Base-by-base conservation (phyloP, 495 filamentous ascomycete genomes). In the Penicillium canescens region DNA sequence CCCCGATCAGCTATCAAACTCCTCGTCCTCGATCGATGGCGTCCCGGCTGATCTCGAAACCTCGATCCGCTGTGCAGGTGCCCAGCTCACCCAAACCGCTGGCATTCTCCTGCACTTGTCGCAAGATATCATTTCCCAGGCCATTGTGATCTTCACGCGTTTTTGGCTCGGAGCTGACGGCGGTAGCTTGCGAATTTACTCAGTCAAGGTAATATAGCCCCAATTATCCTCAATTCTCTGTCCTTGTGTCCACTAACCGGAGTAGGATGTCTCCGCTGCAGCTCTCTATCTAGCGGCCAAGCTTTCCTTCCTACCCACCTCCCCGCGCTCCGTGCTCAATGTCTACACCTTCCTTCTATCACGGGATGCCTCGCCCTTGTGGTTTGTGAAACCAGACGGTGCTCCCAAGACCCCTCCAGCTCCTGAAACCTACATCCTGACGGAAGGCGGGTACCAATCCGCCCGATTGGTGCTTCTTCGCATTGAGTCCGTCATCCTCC, bases 101-200 rank as follows among this genome's bases (percentile, higher is more conserved):
- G 95, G 94, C 6, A 76, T 96, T 6, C 80, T 98, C 7, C 79
- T 98, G 3, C 82, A 89, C 38, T 73, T 98, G 43, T 89, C 93
- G 1, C 95, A 98, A 62, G 90, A 93, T 50, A 82, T 91, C 42
- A 91, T 96, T 24, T 88, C 92, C 12, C 90, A 92, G 61, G 90
- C 94, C 3, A 87, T 92, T 60, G 83, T 98, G n/a, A 73, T 94
- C 0, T 83, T 96, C 26, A 88, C 86, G n/a, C 80, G 94, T 5
- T 96, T 92, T 75, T 97, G 89, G 84, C 72, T 92, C 5, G 84
- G 85, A 1, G 62, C 80, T 1, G 85, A 87, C 42, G 84, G 83
- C 10, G 84, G 83, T 3, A 88, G 85, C 61, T 68, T 87, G 35
- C 69, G 71, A 2, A 78, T 84, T 20, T 76, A 82, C 63, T 76